A percentile compares a stretch with the other conserved stretches of the same genome.
These are phyloP conservation scores for Bifiguratus adelaidae DNA, from an alignment of 192 early-diverging fungal genomes.

Conservation along the genomic window DNA sequence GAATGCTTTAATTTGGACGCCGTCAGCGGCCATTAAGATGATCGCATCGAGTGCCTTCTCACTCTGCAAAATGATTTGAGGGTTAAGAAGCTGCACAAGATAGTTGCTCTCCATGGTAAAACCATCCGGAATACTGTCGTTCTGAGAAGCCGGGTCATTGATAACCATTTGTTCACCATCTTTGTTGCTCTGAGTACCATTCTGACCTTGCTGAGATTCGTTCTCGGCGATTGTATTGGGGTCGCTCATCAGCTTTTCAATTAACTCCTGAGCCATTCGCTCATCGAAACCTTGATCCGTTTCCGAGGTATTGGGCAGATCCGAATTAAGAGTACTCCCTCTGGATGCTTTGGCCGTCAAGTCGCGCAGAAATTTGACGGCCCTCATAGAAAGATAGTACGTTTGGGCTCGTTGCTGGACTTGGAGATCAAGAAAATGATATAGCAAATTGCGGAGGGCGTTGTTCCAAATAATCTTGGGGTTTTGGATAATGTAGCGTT, in stretches of 20 bases:
- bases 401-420: constrained; percentile 53
- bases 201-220: constrained; percentile 19
- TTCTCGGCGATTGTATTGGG: constrained; percentile 29
- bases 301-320: background rate
- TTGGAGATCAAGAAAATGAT: constrained; percentile 64
- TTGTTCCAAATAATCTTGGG: constrained; percentile 79
- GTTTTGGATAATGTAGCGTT: constrained; percentile 77
- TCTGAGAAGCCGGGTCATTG: constrained; percentile 26
- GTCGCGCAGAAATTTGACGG: constrained; percentile 67
- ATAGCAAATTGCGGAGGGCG: constrained; percentile 70
- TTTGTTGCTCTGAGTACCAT: background rate
- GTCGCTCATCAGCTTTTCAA: constrained; percentile 26
- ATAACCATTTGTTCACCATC: constrained; percentile 8
- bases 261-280: constrained; percentile 25
- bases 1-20: constrained; percentile 43
- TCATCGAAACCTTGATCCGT: constrained; percentile 14
- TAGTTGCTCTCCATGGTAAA: constrained; percentile 44
- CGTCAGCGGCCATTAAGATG: constrained; percentile 43
- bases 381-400: constrained; percentile 79
- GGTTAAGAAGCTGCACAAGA: constrained; percentile 54
- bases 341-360: constrained; percentile 21
- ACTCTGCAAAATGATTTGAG: constrained; percentile 62
- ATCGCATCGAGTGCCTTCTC: constrained; percentile 32
- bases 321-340: background rate
- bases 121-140: constrained; percentile 37